Base-by-base conservation (phyloP, 2,329 filamentous ascomycete genomes). In the Elsinoe arachidis region DNA sequence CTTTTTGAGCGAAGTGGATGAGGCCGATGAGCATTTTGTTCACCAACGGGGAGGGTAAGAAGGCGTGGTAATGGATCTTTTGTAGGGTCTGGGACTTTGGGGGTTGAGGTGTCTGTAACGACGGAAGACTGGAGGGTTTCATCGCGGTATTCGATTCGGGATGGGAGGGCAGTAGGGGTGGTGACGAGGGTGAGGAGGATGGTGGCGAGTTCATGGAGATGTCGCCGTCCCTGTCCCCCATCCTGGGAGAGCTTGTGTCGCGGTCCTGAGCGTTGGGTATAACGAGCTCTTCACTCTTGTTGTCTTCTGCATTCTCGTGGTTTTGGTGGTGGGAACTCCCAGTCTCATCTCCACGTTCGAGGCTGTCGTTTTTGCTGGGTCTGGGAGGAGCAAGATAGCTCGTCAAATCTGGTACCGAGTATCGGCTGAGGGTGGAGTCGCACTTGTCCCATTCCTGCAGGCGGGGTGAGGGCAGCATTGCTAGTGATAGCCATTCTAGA, bases 401-500 rank as follows among this genome's bases (percentile, higher is more conserved):
- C 12, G n/a, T 52, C 1, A 56, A 35, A 2, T 54, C 41, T 7
- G 86, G 85, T 1, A 81, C 74, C 10, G 74, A 69, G 67, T 92
- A 92, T 19, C 84, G 79, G 23, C 83, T 86, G 2, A 93, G 72
- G 65, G 85, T 88, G 0, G 81, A 73, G 69, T 92, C 85, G 33
- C 90, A 78, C 4, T 66, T 67, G 68, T 91, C 86, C 9, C 67
- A 68, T 2, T 71, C 68, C 10, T 70, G 64, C 15, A 91, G 67
- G 21, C 87, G 77, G n/a, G 85, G 82, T 57, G 86, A 89, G 9
- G 76, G 72, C 0, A 90, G 75, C 10, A 80, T 77, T 4, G 85
- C 68, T n/a, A 95, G 71, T 2, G 84, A 84, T 0, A 92, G 67
- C 84, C 86, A 93, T 71, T 93, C 88, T 62, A 90, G 83, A 11